A percentile compares a stretch with the other conserved stretches of the same genome.
Conservation (phyloP, 768 basidiomycete genomes). For the Phaffia tasmanica region DNA sequence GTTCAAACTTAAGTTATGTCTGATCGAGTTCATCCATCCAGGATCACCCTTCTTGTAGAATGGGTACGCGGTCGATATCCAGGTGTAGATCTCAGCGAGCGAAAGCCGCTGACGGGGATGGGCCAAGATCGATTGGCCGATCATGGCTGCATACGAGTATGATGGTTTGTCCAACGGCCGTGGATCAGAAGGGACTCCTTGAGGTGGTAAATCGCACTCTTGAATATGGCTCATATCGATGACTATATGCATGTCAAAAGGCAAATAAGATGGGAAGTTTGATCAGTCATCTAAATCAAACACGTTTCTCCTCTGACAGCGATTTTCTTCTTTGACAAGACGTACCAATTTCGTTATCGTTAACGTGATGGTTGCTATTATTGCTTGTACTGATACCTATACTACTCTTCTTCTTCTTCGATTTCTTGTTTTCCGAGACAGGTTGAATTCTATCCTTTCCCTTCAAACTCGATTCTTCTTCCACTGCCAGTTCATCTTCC, state of each 20-base stretch:
- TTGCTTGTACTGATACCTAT: too few species aligned
- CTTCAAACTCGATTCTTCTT: constrained; percentile 7
- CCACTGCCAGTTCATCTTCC: constrained; percentile 5
- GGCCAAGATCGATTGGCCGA: constrained; percentile 85
- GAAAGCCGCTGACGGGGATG: constrained; percentile 73
- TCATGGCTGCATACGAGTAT: constrained; percentile 84
- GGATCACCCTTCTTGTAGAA: constrained; percentile 83
- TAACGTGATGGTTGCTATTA: too few species aligned
- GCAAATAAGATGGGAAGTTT: too few species aligned
- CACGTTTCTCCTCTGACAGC: background rate
- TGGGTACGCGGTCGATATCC: constrained; percentile 86
- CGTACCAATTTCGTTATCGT: background rate
- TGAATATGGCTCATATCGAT: background rate
- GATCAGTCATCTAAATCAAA: background rate
- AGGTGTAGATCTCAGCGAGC: constrained; percentile 91
- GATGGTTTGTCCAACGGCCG: constrained; percentile 70
- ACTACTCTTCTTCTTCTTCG: too few species aligned
- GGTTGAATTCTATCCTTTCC: background rate
- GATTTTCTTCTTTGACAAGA: background rate
- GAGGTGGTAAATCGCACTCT: constrained; percentile 35
- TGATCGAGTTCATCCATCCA: constrained; percentile 56
- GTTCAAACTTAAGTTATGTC: constrained; percentile 39
- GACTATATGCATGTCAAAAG: background rate
- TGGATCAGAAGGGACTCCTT: constrained; percentile 62
- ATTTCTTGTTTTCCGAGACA: too few species aligned